Percentiles rank a stretch among this genome's conserved stretches.
phyloP scores from a whole-genome alignment of 1,284 basidiomycete species.

The Takashimella tepidaria region DNA sequence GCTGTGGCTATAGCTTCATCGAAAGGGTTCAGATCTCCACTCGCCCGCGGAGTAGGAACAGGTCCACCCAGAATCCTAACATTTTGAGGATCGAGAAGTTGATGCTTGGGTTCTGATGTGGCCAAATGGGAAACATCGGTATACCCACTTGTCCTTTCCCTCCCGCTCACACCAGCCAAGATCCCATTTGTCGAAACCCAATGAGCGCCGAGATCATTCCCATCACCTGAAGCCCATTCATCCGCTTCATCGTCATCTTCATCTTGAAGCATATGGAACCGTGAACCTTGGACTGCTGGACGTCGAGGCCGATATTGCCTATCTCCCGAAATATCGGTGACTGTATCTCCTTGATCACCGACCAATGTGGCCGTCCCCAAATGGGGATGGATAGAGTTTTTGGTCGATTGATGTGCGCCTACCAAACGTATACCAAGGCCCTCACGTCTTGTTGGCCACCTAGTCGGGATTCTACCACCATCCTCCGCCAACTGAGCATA shows the following conservation, averaged over 20 bases:
- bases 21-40: conserved; percentile 22
- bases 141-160: conserved; percentile 7
- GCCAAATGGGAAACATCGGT: conserved; percentile 4
- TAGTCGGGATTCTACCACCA: not conserved
- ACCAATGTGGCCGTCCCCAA: conserved; percentile 1
- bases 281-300: conserved; percentile 7
- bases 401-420: conserved; percentile 5
- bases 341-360: conserved; percentile 5
- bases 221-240: conserved; percentile 15
- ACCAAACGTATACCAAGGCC: conserved; percentile 34
- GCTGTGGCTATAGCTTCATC: conserved; percentile 9
- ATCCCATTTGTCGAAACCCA: conserved; percentile 24
- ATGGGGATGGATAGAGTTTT: not conserved
- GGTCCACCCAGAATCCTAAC: conserved; percentile 35
- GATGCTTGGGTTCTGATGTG: too few species aligned
- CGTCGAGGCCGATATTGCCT: conserved; percentile 5
- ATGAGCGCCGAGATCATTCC: conserved; percentile 6
- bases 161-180: conserved; percentile 10
- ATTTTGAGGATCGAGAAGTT: too few species aligned
- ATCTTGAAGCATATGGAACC: conserved; percentile 36
- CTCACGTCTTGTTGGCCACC: conserved; percentile 20
- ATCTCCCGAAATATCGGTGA: not conserved
- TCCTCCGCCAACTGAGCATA: conserved; percentile 24
- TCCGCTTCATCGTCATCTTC: conserved; percentile 16
- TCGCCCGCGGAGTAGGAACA: conserved; percentile 32